A percentile compares a stretch with the other conserved stretches of the same genome.
Conservation (phyloP, 140 eudicot species). For the Erigeron philadelphicus region DNA sequence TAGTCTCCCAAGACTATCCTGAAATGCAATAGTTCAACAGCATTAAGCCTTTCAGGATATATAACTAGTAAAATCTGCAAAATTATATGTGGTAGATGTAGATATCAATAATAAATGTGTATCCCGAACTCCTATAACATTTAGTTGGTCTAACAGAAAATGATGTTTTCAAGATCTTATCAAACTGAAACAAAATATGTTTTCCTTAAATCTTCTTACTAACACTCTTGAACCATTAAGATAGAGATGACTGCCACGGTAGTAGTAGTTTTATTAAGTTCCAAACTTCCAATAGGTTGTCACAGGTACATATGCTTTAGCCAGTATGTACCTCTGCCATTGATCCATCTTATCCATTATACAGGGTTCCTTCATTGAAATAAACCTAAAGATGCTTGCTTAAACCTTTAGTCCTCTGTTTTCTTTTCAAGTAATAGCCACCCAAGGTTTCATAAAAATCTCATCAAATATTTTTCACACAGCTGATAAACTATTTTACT, state of each 20-base stretch:
- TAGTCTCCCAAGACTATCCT: constrained; percentile 80
- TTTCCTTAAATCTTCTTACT: too few species aligned
- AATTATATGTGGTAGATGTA: neutral
- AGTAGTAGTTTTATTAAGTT: too few species aligned
- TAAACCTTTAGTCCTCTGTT: neutral
- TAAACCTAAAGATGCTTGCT: too few species aligned
- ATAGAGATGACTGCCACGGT: neutral
- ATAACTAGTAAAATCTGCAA: too few species aligned
- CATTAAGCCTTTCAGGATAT: constrained; percentile 2
- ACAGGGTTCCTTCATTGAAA: too few species aligned
- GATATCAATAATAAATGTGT: neutral
- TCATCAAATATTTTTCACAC: neutral
- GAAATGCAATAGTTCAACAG: constrained; percentile 17
- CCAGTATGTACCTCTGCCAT: too few species aligned
- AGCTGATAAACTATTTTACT: neutral
- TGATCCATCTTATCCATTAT: too few species aligned
- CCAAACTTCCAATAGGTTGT: too few species aligned
- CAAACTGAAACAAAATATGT: too few species aligned
- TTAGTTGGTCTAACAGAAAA: too few species aligned
- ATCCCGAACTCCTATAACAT: neutral
- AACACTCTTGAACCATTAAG: neutral
- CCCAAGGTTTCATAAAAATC: neutral
- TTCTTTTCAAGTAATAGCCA: neutral
- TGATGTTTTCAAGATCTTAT: too few species aligned
- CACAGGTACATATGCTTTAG: too few species aligned